phyloP scores from a whole-genome alignment of 2,329 filamentous ascomycete species.

The Cyphellophora europaea region DNA sequence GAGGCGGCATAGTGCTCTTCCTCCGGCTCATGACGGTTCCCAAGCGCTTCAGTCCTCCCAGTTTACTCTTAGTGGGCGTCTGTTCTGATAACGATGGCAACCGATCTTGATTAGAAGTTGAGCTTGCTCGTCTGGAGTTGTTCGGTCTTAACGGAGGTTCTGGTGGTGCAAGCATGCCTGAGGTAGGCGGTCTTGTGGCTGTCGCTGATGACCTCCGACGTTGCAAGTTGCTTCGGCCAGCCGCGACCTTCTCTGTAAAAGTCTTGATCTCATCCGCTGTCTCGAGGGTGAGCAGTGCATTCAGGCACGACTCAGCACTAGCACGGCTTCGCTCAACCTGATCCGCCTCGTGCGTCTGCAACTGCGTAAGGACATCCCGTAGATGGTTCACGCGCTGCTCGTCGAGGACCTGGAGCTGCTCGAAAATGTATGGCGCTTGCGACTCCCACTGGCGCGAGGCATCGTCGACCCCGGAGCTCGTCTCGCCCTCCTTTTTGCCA shows the following conservation, averaged over 20 bases:
- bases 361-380: constrained; percentile 82
- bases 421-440: constrained; percentile 89
- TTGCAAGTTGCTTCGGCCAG: constrained; percentile 27
- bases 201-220: constrained; percentile 28
- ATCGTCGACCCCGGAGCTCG: constrained; percentile 63
- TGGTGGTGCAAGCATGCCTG: constrained; percentile 20
- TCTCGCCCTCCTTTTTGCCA: constrained; percentile 59
- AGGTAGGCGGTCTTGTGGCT: constrained; percentile 20
- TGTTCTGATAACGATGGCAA: neutral
- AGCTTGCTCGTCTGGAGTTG: constrained; percentile 23
- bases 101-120: neutral
- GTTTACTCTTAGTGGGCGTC: constrained; percentile 34
- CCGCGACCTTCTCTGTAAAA: constrained; percentile 43
- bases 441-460: constrained; percentile 85
- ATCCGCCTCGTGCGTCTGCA: constrained; percentile 87
- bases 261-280: constrained; percentile 78
- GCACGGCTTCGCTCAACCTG: constrained; percentile 67
- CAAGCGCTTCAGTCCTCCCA: constrained; percentile 35
- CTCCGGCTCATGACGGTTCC: constrained; percentile 39
- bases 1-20: constrained; percentile 32
- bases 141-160: constrained; percentile 26
- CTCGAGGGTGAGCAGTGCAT: constrained; percentile 73
- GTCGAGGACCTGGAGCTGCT: constrained; percentile 82
- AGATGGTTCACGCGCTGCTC: constrained; percentile 83
- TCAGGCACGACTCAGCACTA: constrained; percentile 70